phyloP scores from a whole-genome alignment of 371 early-diverging fungal genomes.

The Apophysomyces variabilis region DNA sequence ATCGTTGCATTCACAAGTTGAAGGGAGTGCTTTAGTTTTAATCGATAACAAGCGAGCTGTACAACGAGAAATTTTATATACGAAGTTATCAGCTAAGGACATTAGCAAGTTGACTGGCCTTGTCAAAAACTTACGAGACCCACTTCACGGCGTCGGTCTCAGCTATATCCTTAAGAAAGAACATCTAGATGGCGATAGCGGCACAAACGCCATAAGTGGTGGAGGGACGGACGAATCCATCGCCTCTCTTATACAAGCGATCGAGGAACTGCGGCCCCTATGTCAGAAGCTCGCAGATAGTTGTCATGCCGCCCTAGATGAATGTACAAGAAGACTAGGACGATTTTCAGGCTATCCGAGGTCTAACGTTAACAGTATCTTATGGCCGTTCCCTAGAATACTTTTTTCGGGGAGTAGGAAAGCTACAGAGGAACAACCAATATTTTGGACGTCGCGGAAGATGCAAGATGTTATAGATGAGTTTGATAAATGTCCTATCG shows the following conservation, averaged over 20 bases:
- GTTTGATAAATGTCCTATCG: conserved; percentile 6
- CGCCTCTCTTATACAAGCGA: background rate
- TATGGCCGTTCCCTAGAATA: conserved; percentile 48
- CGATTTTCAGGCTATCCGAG: conserved; percentile 27
- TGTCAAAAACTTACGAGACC: conserved; percentile 31
- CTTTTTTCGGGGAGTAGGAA: conserved; percentile 9
- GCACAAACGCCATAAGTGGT: background rate
- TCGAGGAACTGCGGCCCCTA: conserved; percentile 2
- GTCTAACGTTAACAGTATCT: conserved; percentile 28
- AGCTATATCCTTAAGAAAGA: conserved; percentile 35
- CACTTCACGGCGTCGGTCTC: conserved; percentile 44
- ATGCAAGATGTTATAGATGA: conserved; percentile 11
- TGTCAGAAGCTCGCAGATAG: conserved; percentile 16
- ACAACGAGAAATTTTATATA: conserved; percentile 40
- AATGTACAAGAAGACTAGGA: conserved; percentile 11
- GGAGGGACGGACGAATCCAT: background rate
- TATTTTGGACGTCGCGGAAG: background rate
- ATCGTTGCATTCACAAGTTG: conserved; percentile 28
- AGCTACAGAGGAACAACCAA: background rate
- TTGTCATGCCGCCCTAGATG: conserved; percentile 8
- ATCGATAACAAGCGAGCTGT: conserved; percentile 51
- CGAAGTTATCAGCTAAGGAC: conserved; percentile 36
- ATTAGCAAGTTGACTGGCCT: conserved; percentile 32
- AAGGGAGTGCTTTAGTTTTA: conserved; percentile 32
- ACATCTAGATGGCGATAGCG: conserved; percentile 10